Percentiles rank a stretch among this genome's conserved stretches.
Conservation (phyloP, 139 green algal species). For the Spirogloea muscicola region DNA sequence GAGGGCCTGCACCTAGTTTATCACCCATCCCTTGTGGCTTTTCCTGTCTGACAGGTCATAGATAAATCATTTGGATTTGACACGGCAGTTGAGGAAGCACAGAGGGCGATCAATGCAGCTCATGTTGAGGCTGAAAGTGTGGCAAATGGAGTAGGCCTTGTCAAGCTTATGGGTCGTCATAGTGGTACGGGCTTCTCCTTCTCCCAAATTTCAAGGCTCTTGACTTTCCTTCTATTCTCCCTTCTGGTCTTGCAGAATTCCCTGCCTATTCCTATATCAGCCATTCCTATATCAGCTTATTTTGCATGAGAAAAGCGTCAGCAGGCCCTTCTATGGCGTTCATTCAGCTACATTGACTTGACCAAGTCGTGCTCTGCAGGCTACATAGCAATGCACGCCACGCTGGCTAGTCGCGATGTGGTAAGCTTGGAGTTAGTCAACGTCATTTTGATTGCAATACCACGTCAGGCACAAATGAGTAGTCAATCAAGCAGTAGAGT, state of each 20-base stretch:
- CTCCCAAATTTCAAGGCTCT: too few relatives aligned
- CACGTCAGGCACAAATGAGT: too few relatives aligned
- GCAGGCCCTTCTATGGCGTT: too few relatives aligned
- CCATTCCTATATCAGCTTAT: too few relatives aligned
- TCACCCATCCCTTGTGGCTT: neutral
- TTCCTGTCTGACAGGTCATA: conserved; percentile 58
- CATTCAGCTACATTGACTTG: too few relatives aligned
- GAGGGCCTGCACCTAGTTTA: too few relatives aligned
- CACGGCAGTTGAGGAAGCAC: conserved; percentile 94
- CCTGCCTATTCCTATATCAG: too few relatives aligned
- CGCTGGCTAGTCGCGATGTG: conserved; percentile 73
- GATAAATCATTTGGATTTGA: conserved; percentile 77
- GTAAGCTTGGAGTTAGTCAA: conserved; percentile 17
- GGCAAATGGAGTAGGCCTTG: conserved; percentile 80
- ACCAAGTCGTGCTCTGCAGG: conserved; percentile 60
- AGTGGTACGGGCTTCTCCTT: conserved; percentile 20
- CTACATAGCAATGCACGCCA: conserved; percentile 96
- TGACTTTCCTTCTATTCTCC: too few relatives aligned
- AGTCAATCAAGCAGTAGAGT: too few relatives aligned
- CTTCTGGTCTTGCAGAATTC: too few relatives aligned
- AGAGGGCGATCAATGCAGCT: conserved; percentile 85
- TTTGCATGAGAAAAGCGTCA: too few relatives aligned
- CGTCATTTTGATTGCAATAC: too few relatives aligned
- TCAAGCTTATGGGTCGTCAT: conserved; percentile 98
- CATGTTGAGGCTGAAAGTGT: conserved; percentile 82